Percentiles rank a stretch among this genome's conserved stretches.
These are phyloP conservation scores for Penicillium sp. DNA, from an alignment of 2,329 filamentous ascomycete genomes.

Conservation along the genomic window DNA sequence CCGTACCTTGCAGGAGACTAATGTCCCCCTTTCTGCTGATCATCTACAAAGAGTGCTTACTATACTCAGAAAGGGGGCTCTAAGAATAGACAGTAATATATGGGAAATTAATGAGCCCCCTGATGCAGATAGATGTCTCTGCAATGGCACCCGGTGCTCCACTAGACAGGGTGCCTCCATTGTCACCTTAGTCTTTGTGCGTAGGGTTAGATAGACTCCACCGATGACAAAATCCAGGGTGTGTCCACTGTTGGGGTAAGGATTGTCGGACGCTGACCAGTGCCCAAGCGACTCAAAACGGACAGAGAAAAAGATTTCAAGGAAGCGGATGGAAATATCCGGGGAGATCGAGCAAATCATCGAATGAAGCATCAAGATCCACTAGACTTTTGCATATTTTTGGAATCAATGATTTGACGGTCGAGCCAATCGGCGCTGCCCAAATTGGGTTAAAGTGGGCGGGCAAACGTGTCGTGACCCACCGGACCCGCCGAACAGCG, in stretches of 20 bases:
- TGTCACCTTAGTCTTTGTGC: neutral
- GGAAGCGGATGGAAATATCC: conserved; percentile 6
- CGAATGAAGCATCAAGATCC: conserved; percentile 1
- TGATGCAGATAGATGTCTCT: neutral
- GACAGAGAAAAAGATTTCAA: neutral
- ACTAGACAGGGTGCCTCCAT: neutral
- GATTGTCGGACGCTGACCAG: neutral
- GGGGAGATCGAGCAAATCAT: conserved; percentile 14
- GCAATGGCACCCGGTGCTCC: neutral
- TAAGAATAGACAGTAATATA: neutral
- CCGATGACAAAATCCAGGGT: neutral
- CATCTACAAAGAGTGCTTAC: neutral
- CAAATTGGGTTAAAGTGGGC: conserved; percentile 6
- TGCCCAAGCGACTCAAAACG: neutral
- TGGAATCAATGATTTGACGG: neutral
- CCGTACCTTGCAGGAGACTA: neutral
- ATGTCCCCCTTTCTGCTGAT: neutral
- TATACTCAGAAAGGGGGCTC: neutral
- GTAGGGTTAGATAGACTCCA: neutral
- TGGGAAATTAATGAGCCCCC: conserved; percentile 4
- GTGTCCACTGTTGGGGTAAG: neutral
- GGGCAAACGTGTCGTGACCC: conserved; percentile 26
- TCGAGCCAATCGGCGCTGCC: neutral
- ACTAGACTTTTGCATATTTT: conserved; percentile 9
- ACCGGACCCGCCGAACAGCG: conserved; percentile 15